These are phyloP conservation scores for Leccinum longicurvipes DNA, from an alignment of 768 basidiomycete genomes.

Conservation along the genomic window DNA sequence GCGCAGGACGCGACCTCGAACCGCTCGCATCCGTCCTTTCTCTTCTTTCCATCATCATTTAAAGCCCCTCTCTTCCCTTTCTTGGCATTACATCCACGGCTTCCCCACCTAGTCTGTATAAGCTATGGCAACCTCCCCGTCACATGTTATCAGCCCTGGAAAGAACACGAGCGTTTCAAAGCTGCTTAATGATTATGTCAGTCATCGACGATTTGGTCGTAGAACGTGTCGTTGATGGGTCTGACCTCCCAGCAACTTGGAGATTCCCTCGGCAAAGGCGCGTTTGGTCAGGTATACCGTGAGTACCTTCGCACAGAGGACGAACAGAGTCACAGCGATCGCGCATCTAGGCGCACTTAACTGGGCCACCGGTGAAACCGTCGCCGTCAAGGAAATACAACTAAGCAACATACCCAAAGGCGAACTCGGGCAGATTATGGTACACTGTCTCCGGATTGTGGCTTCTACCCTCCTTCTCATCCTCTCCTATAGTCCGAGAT, in stretches of 20 bases:
- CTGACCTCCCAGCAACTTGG: slow-evolving; percentile 74
- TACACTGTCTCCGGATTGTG: slow-evolving; percentile 26
- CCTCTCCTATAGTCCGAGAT: slow-evolving; percentile 75
- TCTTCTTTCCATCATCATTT: slow-evolving; percentile 10
- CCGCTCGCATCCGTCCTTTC: slow-evolving; percentile 9
- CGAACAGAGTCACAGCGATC: slow-evolving; percentile 73
- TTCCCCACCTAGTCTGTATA: background rate
- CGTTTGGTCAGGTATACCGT: slow-evolving; percentile 97
- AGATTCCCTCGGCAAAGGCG: slow-evolving; percentile 93
- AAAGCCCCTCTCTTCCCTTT: background rate
- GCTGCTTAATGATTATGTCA: slow-evolving; percentile 64
- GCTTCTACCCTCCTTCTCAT: slow-evolving; percentile 7
- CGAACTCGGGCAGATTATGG: slow-evolving; percentile 97
- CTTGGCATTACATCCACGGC: background rate
- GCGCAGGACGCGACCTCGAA: slow-evolving; percentile 37
- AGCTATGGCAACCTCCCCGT: slow-evolving; percentile 24
- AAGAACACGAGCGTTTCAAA: slow-evolving; percentile 41
- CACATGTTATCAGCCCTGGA: slow-evolving; percentile 19
- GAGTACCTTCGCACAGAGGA: slow-evolving; percentile 34
- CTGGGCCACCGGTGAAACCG: slow-evolving; percentile 96
- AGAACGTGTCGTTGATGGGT: slow-evolving; percentile 6
- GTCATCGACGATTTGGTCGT: slow-evolving; percentile 13
- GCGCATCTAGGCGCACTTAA: slow-evolving; percentile 69
- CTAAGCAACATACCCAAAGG: slow-evolving; percentile 90
- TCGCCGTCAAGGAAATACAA: slow-evolving; percentile 97